Conservation (phyloP, 1,284 basidiomycete species). For the Sanghuangporus sanghuang region DNA sequence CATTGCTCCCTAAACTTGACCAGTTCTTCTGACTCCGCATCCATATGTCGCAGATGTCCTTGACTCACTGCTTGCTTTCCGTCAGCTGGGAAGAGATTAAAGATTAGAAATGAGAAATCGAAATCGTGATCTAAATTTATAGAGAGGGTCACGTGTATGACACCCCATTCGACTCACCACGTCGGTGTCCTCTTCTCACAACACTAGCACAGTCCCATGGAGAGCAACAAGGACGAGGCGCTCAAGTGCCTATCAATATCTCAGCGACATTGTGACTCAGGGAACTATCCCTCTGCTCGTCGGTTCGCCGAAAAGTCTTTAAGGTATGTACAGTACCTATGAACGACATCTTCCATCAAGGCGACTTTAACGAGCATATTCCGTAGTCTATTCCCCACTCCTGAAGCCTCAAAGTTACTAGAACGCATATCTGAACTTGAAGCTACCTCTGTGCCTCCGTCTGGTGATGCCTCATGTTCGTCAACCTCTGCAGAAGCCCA, state of each 20-base stretch:
- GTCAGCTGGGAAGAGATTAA: not conserved
- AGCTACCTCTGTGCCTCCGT: constrained; percentile 30
- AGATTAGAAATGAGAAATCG: not conserved
- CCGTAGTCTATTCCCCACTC: constrained; percentile 69
- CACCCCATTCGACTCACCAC: too few relatives aligned
- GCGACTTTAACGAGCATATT: not conserved
- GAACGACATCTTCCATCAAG: not conserved
- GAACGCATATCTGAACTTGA: constrained; percentile 46
- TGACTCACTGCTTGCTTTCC: not conserved
- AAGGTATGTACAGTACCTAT: not conserved
- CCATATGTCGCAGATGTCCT: not conserved
- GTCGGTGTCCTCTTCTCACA: not conserved
- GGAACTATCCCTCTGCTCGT: constrained; percentile 73
- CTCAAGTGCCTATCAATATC: constrained; percentile 76
- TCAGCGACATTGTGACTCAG: constrained; percentile 64
- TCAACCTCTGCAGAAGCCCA: constrained; percentile 55
- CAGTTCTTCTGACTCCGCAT: constrained; percentile 45
- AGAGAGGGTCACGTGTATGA: not conserved
- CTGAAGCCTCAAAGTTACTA: constrained; percentile 70
- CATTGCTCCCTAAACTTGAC: constrained; percentile 69
- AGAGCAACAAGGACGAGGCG: constrained; percentile 88
- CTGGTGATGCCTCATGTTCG: constrained; percentile 33
- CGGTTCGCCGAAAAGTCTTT: constrained; percentile 92
- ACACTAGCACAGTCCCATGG: constrained; percentile 44
- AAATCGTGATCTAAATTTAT: not conserved